A percentile compares a stretch with the other conserved stretches of the same genome.
Conservation (phyloP, 176 grass and related monocot genomes). For the Juncus effusus region DNA sequence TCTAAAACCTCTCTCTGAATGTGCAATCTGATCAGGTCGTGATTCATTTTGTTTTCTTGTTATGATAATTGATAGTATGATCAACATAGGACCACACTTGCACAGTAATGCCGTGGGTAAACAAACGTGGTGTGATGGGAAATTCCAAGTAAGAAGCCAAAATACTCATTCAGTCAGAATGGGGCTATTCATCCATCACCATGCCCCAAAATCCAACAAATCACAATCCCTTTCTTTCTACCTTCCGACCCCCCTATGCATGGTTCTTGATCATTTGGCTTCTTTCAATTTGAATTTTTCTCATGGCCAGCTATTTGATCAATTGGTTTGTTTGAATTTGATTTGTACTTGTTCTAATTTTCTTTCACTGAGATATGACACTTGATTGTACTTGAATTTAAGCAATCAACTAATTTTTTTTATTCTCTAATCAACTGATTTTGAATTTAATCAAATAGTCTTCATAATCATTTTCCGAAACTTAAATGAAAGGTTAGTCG, state of each 20-base stretch:
- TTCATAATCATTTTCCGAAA: no score
- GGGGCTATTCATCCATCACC: conserved; percentile 14
- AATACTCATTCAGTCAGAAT: conserved; percentile 14
- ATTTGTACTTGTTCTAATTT: background rate
- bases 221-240: conserved; percentile 6
- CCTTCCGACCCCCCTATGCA: conserved; percentile 21
- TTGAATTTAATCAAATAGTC: no score
- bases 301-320: background rate
- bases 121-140: conserved; percentile 20
- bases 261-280: background rate
- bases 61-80: no score
- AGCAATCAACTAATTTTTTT: no score
- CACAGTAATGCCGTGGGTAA: background rate
- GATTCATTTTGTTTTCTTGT: no score
- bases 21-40: no score
- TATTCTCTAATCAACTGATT: no score
- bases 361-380: background rate
- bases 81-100: conserved; percentile 1
- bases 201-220: background rate
- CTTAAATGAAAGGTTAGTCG: no score
- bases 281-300: background rate
- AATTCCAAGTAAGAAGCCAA: conserved; percentile 18
- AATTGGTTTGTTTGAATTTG: background rate
- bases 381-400: no score
- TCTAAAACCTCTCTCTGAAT: no score